phyloP scores from a whole-genome alignment of 805 yeast species.

The Myxozyma vanderwaltii region DNA sequence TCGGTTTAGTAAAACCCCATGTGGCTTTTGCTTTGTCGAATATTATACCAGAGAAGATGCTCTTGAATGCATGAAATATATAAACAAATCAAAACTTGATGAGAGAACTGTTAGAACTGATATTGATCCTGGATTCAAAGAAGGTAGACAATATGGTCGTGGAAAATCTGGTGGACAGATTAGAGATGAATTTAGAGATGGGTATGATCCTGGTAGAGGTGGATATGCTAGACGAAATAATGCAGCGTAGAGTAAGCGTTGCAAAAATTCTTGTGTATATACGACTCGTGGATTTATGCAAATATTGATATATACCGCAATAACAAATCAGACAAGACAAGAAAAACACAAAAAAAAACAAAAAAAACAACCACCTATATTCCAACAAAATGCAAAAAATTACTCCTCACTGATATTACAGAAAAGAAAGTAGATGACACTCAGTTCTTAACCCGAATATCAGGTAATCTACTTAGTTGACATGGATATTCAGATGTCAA shows the following conservation, averaged over 20 bases:
- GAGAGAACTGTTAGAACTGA: constrained; percentile 82
- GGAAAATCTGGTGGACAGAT: constrained; percentile 93
- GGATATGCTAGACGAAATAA: constrained; percentile 42
- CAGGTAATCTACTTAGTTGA: constrained; percentile 16
- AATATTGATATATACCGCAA: too few species aligned
- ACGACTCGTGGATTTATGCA: too few species aligned
- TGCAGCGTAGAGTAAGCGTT: background rate
- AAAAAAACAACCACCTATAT: background rate
- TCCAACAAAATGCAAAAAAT: background rate
- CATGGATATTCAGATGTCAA: constrained; percentile 3
- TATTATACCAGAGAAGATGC: constrained; percentile 71
- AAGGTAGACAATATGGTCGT: constrained; percentile 95
- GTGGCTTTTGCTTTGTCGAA: constrained; percentile 94
- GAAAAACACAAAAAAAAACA: background rate
- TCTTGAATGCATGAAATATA: constrained; percentile 75
- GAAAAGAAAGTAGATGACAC: too few species aligned
- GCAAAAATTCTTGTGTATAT: too few species aligned
- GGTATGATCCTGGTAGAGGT: constrained; percentile 50
- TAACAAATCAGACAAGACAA: too few species aligned
- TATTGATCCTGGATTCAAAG: constrained; percentile 92
- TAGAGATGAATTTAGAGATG: constrained; percentile 60
- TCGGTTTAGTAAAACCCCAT: constrained; percentile 85
- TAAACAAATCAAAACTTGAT: constrained; percentile 81
- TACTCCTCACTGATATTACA: too few species aligned
- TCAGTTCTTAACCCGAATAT: constrained; percentile 4